Evolutionary conservation across 176 grass and related monocot species (phyloP).

Genomic region (Microstegium vimineum): DNA sequence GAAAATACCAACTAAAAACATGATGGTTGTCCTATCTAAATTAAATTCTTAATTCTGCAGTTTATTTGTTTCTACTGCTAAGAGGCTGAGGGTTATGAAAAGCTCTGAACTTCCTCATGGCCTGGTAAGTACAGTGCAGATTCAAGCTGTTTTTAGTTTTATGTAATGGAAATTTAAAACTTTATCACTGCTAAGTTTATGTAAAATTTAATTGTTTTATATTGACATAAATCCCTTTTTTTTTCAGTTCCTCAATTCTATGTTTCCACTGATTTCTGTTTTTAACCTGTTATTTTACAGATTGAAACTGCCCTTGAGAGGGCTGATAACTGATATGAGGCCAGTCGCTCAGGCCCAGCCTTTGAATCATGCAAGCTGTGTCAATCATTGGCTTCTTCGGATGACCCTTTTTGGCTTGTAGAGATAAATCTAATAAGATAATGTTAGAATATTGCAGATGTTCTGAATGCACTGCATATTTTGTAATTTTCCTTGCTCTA

Average conservation of each 20-base stretch:
- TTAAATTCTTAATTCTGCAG: slow-evolving; percentile 29
- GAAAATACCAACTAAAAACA: not conserved
- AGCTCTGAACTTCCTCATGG: slow-evolving; percentile 53
- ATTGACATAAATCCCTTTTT: not conserved
- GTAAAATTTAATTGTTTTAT: not conserved
- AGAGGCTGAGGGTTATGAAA: slow-evolving; percentile 78
- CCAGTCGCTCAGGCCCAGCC: not conserved
- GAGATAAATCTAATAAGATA: slow-evolving; percentile 29
- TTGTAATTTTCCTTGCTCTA: slow-evolving; percentile 31
- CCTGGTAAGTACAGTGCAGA: slow-evolving; percentile 24
- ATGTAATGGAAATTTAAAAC: not conserved
- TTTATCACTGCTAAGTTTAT: not conserved
- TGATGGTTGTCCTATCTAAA: not conserved
- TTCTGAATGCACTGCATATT: not conserved
- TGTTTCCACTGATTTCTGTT: not conserved
- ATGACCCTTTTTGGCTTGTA: slow-evolving; percentile 26
- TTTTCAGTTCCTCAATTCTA: not conserved
- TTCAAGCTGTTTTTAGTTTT: not conserved
- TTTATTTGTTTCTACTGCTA: slow-evolving; percentile 53
- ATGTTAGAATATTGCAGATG: not conserved
- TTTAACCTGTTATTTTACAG: not conserved
- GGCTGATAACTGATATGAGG: slow-evolving; percentile 6
- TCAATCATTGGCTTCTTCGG: not conserved
- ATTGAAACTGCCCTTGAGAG: slow-evolving; percentile 7
- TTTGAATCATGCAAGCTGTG: not conserved